Conservation (phyloP, 441 rosid species). For the Bruguiera hainesii region DNA sequence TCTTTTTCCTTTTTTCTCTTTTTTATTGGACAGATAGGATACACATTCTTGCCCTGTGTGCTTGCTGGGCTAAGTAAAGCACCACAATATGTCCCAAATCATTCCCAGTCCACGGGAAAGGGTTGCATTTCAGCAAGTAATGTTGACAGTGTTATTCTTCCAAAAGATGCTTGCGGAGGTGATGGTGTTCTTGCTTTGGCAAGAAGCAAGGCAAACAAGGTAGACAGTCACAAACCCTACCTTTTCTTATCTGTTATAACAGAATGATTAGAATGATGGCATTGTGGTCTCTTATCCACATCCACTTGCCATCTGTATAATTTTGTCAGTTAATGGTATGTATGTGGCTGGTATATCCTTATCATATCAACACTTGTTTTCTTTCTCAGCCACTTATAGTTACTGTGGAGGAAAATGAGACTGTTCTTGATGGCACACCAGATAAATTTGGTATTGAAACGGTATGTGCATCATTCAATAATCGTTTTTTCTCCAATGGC, state of each 20-base stretch:
- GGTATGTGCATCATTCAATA: constrained; percentile 27
- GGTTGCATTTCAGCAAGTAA: constrained; percentile 42
- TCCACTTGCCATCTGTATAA: constrained; percentile 1
- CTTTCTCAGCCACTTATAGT: constrained; percentile 50
- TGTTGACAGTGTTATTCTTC: constrained; percentile 58
- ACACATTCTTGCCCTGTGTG: constrained; percentile 61
- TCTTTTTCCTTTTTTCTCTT: neutral
- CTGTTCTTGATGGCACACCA: constrained; percentile 48
- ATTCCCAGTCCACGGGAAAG: constrained; percentile 26
- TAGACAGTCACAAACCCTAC: constrained; percentile 11
- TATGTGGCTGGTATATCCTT: constrained; percentile 1
- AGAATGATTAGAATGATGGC: neutral
- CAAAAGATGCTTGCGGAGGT: constrained; percentile 54
- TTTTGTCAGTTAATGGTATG: neutral
- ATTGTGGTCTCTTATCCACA: constrained; percentile 3
- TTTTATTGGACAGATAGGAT: constrained; percentile 37
- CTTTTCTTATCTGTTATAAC: neutral
- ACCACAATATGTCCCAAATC: constrained; percentile 39
- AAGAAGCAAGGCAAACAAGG: constrained; percentile 43
- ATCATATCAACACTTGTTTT: neutral
- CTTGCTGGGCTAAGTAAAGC: constrained; percentile 57
- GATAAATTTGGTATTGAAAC: constrained; percentile 52
- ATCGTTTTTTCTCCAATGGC: neutral
- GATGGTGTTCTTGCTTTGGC: constrained; percentile 59
- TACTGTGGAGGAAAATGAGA: constrained; percentile 60